Percentiles rank a stretch among this genome's conserved stretches.
Conservation (phyloP, 148 eudicot species). For the Camellia granthamiana region DNA sequence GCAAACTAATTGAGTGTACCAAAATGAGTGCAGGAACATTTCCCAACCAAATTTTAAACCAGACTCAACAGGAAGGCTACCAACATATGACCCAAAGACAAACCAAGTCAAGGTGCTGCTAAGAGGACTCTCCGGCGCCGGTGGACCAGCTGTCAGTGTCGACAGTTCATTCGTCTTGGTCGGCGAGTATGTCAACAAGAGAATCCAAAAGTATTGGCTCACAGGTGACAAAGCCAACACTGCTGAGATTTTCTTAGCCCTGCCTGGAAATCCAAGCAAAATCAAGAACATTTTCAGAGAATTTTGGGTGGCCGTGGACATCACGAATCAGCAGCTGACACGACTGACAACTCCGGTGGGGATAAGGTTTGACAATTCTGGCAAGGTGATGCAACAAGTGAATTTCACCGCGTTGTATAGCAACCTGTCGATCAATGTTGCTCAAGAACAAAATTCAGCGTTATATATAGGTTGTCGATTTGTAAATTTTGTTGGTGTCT, state of each 20-base stretch:
- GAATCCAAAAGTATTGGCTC: slow-evolving; percentile 3
- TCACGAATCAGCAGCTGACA: not conserved
- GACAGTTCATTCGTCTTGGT: not conserved
- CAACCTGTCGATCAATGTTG: not conserved
- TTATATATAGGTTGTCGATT: not conserved
- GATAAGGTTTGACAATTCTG: not conserved
- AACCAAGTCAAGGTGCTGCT: too few relatives aligned
- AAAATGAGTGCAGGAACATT: too few relatives aligned
- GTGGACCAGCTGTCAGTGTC: not conserved
- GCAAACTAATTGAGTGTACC: too few relatives aligned
- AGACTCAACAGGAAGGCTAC: too few relatives aligned
- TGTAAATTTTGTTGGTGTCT: too few relatives aligned
- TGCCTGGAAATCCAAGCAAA: not conserved
- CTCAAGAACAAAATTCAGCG: not conserved
- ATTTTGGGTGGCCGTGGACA: not conserved
- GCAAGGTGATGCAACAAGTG: not conserved
- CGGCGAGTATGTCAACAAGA: not conserved
- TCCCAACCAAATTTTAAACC: too few relatives aligned
- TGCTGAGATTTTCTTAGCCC: not conserved
- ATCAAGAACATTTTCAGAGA: not conserved
- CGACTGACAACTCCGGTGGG: not conserved
- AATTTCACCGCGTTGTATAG: not conserved
- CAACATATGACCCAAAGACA: too few relatives aligned
- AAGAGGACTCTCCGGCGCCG: not conserved
- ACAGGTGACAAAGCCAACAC: not conserved